phyloP scores from a whole-genome alignment of 257 asterid species.

The Salvia rosmarinus region DNA sequence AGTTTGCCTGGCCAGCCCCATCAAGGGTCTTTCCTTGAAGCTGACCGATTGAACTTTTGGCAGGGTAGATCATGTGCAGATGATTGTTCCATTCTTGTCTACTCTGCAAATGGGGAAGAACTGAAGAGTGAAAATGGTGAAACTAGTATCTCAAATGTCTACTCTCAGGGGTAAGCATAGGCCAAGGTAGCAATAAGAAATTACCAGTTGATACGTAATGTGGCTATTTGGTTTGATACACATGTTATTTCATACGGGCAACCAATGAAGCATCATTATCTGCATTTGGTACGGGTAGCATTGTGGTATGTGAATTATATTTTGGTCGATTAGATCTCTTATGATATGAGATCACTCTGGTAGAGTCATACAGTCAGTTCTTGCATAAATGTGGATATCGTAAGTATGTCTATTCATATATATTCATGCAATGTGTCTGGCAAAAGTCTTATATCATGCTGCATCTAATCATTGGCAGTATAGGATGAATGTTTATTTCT shows the following conservation, averaged over 20 bases:
- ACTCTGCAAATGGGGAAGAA: slow-evolving; percentile 51
- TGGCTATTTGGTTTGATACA: slow-evolving; percentile 19
- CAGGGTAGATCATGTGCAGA: slow-evolving; percentile 48
- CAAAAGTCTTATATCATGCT: slow-evolving; percentile 4
- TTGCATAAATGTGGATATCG: background rate
- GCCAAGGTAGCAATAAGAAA: slow-evolving; percentile 7
- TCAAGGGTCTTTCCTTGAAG: slow-evolving; percentile 52
- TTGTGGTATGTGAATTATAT: background rate
- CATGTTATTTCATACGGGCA: background rate
- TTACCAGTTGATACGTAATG: slow-evolving; percentile 14
- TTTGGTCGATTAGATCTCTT: background rate
- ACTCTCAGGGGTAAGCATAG: slow-evolving; percentile 76
- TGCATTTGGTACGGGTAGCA: slow-evolving; percentile 15
- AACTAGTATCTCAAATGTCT: slow-evolving; percentile 53
- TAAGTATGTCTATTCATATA: background rate
- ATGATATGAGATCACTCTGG: background rate
- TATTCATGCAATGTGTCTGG: background rate
- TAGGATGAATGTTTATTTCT: background rate
- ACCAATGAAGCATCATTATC: no score
- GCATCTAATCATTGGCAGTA: background rate
- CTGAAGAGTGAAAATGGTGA: slow-evolving; percentile 49
- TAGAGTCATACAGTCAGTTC: background rate
- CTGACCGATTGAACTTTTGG: slow-evolving; percentile 53
- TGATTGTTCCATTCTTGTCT: slow-evolving; percentile 48
- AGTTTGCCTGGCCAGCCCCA: slow-evolving; percentile 47